Evolutionary conservation across 2,329 filamentous ascomycete genomes (phyloP).

Genomic region (Lasiodiplodia sp.): DNA sequence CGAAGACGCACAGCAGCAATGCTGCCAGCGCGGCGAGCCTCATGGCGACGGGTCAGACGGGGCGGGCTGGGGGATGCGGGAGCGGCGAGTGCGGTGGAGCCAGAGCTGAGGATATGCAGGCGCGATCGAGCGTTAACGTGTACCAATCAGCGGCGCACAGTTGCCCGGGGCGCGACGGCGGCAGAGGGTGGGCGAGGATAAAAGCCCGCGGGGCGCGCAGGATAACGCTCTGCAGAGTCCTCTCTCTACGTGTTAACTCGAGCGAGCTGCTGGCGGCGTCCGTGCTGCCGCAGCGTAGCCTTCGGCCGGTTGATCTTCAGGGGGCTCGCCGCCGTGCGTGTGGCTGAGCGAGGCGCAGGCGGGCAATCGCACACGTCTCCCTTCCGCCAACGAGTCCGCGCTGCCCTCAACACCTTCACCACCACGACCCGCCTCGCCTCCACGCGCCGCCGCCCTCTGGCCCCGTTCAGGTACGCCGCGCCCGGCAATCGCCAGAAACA

Average conservation of each 20-base stretch:
- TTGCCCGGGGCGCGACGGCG: neutral
- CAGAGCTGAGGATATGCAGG: slow-evolving; percentile 33
- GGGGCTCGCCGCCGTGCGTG: slow-evolving; percentile 1
- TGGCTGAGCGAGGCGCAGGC: neutral
- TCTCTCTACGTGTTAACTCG: neutral
- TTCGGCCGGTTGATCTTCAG: slow-evolving; percentile 20
- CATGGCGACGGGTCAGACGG: slow-evolving; percentile 62
- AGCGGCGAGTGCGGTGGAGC: slow-evolving; percentile 32
- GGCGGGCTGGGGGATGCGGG: slow-evolving; percentile 29
- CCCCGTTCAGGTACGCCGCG: slow-evolving; percentile 1
- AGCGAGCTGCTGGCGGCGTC: slow-evolving; percentile 12
- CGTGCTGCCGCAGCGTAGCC: slow-evolving; percentile 2
- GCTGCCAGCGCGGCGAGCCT: slow-evolving; percentile 70
- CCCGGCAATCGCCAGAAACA: slow-evolving; percentile 2
- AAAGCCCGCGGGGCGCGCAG: slow-evolving; percentile 1
- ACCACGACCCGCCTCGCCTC: neutral
- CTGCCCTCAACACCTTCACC: neutral
- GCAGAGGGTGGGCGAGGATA: slow-evolving; percentile 22
- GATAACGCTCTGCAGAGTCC: neutral
- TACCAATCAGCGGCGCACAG: slow-evolving; percentile 24
- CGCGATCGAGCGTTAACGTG: slow-evolving; percentile 8
- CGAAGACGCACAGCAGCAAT: slow-evolving; percentile 72
- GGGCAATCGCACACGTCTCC: slow-evolving; percentile 15
- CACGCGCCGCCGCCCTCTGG: neutral
- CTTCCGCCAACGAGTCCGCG: neutral